phyloP scores from a whole-genome alignment of 164 flowering plant species.

The Umbilicus rupestris region DNA sequence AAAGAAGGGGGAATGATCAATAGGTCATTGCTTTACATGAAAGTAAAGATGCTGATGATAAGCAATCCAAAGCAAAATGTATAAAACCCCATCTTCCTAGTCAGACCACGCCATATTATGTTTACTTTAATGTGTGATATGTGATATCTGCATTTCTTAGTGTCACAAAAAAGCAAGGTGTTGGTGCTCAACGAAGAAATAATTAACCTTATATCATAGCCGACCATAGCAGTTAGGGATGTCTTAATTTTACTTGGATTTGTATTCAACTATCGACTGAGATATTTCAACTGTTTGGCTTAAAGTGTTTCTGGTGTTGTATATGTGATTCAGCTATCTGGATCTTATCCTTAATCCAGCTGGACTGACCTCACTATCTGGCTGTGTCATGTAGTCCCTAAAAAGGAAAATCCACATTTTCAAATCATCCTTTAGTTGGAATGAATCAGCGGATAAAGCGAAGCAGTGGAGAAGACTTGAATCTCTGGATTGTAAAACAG shows the following conservation, averaged over 20 bases:
- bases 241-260: background rate
- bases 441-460: background rate
- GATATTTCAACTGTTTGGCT: background rate
- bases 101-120: background rate
- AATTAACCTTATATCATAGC: background rate
- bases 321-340: background rate
- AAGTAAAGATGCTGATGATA: background rate
- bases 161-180: background rate
- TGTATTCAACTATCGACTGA: background rate
- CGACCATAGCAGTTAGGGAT: background rate
- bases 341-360: background rate
- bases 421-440: background rate
- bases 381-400: background rate
- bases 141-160: background rate
- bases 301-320: constrained; percentile 3
- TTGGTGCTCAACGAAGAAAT: constrained; percentile 1
- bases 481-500: background rate
- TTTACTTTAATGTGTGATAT: background rate
- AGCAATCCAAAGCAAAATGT: constrained; percentile 3
- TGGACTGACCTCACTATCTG: background rate
- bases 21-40: background rate
- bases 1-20: background rate
- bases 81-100: constrained; percentile 1
- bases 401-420: background rate
- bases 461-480: background rate